These are phyloP conservation scores for Kockovaella imperatae DNA, from an alignment of 768 basidiomycete species.

Conservation along the genomic window DNA sequence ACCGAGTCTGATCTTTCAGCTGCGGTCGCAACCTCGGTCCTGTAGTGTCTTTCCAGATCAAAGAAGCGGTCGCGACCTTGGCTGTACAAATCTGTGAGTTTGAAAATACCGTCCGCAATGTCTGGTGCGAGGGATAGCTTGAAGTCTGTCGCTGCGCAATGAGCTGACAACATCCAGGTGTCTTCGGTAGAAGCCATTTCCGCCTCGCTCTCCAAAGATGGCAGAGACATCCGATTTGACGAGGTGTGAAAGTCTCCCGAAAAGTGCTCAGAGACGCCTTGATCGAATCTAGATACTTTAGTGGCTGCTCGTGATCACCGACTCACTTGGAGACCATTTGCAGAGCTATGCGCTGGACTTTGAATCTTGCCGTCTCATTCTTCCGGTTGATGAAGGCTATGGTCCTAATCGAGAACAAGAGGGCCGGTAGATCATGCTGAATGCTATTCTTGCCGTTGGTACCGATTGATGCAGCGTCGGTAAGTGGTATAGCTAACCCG, in stretches of 20 bases:
- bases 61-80: constrained; percentile 28
- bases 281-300: constrained; percentile 54
- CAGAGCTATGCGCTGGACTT: constrained; percentile 65
- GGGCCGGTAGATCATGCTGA: constrained; percentile 56
- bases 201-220: constrained; percentile 24
- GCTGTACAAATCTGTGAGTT: constrained; percentile 36
- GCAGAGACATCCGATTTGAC: constrained; percentile 34
- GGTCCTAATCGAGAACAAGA: constrained; percentile 73
- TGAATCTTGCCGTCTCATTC: constrained; percentile 69
- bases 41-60: constrained; percentile 30
- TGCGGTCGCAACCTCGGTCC: constrained; percentile 12
- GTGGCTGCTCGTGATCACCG: background rate
- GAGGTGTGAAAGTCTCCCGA: constrained; percentile 34
- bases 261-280: constrained; percentile 64
- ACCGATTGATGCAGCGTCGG: constrained; percentile 53
- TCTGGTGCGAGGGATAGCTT: constrained; percentile 32
- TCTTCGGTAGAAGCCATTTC: constrained; percentile 28
- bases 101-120: constrained; percentile 30
- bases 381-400: constrained; percentile 65
- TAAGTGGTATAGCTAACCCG: constrained; percentile 84
- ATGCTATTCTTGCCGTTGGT: background rate
- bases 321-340: constrained; percentile 73
- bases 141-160: constrained; percentile 38
- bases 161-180: constrained; percentile 28
- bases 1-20: constrained; percentile 14